phyloP scores from a whole-genome alignment of 352 stramenopile species.

The Blastocystis sp. region DNA sequence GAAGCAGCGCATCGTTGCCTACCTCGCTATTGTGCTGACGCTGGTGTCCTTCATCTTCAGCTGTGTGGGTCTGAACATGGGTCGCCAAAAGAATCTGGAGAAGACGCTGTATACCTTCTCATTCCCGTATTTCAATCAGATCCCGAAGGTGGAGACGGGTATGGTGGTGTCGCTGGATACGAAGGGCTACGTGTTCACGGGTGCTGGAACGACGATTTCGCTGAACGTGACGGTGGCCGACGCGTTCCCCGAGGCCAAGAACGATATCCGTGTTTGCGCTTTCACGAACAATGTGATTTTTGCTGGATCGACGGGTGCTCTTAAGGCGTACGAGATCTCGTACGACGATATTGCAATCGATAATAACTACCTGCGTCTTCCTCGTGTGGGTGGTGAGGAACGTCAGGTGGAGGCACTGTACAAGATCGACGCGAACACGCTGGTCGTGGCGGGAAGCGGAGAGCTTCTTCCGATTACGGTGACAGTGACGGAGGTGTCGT shows the following conservation, averaged over 20 bases:
- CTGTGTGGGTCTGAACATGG: slow-evolving; percentile 16
- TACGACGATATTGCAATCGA: slow-evolving; percentile 39
- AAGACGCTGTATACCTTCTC: slow-evolving; percentile 40
- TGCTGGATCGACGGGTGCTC: not conserved
- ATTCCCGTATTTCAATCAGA: slow-evolving; percentile 26
- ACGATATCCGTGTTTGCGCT: slow-evolving; percentile 21
- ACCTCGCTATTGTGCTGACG: slow-evolving; percentile 5
- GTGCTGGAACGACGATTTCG: slow-evolving; percentile 10
- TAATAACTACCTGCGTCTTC: not conserved
- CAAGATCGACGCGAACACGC: not conserved
- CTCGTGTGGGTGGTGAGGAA: not conserved
- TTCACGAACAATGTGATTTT: slow-evolving; percentile 2
- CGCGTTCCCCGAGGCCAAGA: not conserved
- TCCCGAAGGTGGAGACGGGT: not conserved
- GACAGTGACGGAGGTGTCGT: not conserved
- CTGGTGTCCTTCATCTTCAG: slow-evolving; percentile 18
- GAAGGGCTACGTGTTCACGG: slow-evolving; percentile 26
- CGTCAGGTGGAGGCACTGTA: slow-evolving; percentile 1
- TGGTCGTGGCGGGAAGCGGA: not conserved
- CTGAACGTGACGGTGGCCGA: not conserved
- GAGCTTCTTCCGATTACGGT: not conserved
- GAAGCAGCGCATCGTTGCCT: not conserved
- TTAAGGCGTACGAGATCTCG: slow-evolving; percentile 1
- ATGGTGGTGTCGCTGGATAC: slow-evolving; percentile 10
- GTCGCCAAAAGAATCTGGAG: not conserved